phyloP scores from a whole-genome alignment of 305 asterid genomes.

The Fraxinus velutina region DNA sequence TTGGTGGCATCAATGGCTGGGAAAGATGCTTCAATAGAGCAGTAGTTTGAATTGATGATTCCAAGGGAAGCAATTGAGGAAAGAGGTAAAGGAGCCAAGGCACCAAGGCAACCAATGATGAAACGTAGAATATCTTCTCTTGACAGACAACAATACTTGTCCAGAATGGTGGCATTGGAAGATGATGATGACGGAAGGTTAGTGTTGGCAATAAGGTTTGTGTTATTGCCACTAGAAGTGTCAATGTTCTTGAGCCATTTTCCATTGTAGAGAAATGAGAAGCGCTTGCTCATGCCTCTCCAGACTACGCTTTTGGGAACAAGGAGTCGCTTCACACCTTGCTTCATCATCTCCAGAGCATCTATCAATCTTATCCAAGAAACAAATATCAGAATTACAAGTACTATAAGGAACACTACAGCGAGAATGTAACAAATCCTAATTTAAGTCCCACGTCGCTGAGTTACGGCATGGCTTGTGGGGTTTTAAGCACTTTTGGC shows the following conservation, averaged over 20 bases:
- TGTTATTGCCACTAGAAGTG: constrained; percentile 37
- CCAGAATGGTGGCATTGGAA: constrained; percentile 50
- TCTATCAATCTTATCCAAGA: constrained; percentile 67
- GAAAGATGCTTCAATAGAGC: constrained; percentile 54
- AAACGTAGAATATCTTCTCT: constrained; percentile 90
- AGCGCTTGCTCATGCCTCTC: constrained; percentile 95
- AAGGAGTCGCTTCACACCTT: constrained; percentile 84
- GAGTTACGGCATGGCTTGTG: neutral
- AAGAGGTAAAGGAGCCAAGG: constrained; percentile 90
- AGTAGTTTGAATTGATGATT: constrained; percentile 64
- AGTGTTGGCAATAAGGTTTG: constrained; percentile 26
- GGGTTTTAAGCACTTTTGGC: neutral
- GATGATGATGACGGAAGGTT: constrained; percentile 47
- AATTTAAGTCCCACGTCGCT: neutral
- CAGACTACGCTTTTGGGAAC: constrained; percentile 82
- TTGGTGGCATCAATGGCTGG: constrained; percentile 64
- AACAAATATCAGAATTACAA: neutral
- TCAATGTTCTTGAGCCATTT: constrained; percentile 75
- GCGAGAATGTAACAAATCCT: neutral
- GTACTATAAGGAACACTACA: neutral
- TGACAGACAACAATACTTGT: constrained; percentile 82
- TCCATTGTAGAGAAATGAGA: constrained; percentile 77
- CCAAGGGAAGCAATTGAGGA: constrained; percentile 70
- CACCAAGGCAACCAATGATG: constrained; percentile 91
- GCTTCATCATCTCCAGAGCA: constrained; percentile 98